Percentiles rank a stretch among this genome's conserved stretches.
Evolutionary conservation across 441 rosid genomes (phyloP).

Genomic region (Arabidopsis hybrid): DNA sequence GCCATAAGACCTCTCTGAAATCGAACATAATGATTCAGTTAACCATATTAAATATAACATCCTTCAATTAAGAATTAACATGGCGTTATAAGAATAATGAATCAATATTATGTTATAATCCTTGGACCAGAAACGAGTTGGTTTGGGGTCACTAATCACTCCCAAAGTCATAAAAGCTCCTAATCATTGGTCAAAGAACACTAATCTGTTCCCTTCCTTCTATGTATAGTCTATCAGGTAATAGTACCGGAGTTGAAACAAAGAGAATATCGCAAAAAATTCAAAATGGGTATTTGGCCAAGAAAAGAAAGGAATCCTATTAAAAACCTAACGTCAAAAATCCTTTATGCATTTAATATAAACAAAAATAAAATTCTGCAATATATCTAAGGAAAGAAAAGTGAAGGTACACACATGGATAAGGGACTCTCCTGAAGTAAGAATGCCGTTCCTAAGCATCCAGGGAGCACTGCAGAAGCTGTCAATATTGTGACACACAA

Average conservation of each 20-base stretch:
- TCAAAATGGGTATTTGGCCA: not conserved
- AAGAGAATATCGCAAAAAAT: not conserved
- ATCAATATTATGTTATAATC: constrained; percentile 2
- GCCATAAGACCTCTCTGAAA: constrained; percentile 96
- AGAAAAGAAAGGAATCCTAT: constrained; percentile 25
- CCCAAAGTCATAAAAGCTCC: constrained; percentile 1
- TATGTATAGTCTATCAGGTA: constrained; percentile 24
- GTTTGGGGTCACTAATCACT: constrained; percentile 2
- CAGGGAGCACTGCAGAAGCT: constrained; percentile 99
- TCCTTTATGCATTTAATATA: constrained; percentile 13
- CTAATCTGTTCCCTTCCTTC: constrained; percentile 1
- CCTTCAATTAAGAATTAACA: constrained; percentile 12
- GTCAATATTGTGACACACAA: constrained; percentile 41
- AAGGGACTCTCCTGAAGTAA: constrained; percentile 82
- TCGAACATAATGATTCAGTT: constrained; percentile 26
- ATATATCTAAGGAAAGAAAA: constrained; percentile 25
- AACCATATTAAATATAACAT: not conserved
- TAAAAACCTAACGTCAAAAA: constrained; percentile 20
- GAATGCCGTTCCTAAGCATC: constrained; percentile 84
- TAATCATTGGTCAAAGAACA: constrained; percentile 8
- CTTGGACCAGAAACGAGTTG: constrained; percentile 15
- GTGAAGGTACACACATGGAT: constrained; percentile 73
- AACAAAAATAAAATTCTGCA: not conserved
- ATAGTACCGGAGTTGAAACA: constrained; percentile 7
- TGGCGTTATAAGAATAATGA: constrained; percentile 3